phyloP scores from a whole-genome alignment of 2,329 filamentous ascomycete species.

The Truncatella angustata region DNA sequence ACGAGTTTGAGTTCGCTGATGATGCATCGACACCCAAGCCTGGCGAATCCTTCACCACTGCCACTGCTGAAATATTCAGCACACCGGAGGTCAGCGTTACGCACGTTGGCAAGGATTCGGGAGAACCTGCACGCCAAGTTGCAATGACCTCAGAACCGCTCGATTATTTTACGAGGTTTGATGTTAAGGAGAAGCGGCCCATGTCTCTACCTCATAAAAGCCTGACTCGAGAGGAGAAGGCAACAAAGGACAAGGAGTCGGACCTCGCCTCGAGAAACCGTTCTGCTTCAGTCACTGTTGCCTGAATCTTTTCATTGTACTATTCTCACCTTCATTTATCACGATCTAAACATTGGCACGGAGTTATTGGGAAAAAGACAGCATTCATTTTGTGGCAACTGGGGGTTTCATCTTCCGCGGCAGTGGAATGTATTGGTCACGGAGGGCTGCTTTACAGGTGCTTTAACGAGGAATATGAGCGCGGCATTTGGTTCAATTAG shows the following conservation, averaged over 20 bases:
- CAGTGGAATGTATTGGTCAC: neutral
- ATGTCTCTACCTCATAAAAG: neutral
- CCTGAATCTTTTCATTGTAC: neutral
- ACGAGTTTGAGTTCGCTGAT: slow-evolving; percentile 39
- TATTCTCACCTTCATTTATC: neutral
- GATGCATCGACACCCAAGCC: slow-evolving; percentile 23
- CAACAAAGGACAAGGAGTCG: neutral
- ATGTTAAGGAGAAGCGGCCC: neutral
- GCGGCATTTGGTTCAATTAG: slow-evolving; percentile 7
- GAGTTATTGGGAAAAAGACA: slow-evolving; percentile 4
- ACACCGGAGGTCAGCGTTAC: neutral
- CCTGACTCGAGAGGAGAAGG: neutral
- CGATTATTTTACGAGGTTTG: neutral
- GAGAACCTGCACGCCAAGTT: neutral
- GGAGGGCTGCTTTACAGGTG: neutral
- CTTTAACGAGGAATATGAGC: slow-evolving; percentile 1
- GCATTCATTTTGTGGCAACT: slow-evolving; percentile 1
- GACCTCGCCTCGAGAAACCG: neutral
- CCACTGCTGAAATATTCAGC: neutral
- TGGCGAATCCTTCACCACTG: slow-evolving; percentile 11
- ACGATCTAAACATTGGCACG: slow-evolving; percentile 7
- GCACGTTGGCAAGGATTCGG: neutral
- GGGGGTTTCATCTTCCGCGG: neutral
- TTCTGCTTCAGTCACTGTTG: neutral
- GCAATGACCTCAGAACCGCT: neutral